A percentile compares a stretch with the other conserved stretches of the same genome.
Evolutionary conservation across 257 asterid genomes (phyloP).

Genomic region (Nicotiana benthamiana): DNA sequence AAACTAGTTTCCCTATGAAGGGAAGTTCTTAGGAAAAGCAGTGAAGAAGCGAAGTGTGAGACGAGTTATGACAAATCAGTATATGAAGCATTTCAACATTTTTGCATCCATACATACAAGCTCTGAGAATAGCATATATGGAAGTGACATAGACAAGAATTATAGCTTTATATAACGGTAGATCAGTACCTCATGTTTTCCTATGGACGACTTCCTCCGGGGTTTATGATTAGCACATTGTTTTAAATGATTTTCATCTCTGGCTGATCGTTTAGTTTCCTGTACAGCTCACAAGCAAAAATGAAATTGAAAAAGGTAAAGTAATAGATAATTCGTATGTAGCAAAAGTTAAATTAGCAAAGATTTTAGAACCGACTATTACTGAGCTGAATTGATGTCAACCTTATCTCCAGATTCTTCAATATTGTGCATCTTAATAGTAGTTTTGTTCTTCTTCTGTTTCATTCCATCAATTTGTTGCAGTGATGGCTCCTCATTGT

Average conservation of each 20-base stretch:
- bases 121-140: neutral
- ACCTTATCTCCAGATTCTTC: constrained; percentile 10
- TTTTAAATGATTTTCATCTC: neutral
- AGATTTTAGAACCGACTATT: neutral
- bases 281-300: neutral
- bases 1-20: neutral
- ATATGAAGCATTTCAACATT: neutral
- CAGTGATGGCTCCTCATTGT: constrained; percentile 11
- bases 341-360: neutral
- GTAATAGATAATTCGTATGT: neutral
- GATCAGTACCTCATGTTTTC: constrained; percentile 32
- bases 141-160: neutral
- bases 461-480: constrained; percentile 6
- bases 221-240: constrained; percentile 9
- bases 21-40: neutral
- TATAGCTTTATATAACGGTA: neutral
- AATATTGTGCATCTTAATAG: neutral
- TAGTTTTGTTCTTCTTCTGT: neutral
- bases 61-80: neutral
- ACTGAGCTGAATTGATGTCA: neutral
- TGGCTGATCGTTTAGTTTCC: neutral
- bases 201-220: constrained; percentile 7
- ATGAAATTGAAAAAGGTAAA: neutral
- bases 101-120: neutral
- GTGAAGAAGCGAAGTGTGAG: neutral